Base-by-base conservation (phyloP, 1,284 basidiomycete genomes). In the Sutorius eximius region DNA sequence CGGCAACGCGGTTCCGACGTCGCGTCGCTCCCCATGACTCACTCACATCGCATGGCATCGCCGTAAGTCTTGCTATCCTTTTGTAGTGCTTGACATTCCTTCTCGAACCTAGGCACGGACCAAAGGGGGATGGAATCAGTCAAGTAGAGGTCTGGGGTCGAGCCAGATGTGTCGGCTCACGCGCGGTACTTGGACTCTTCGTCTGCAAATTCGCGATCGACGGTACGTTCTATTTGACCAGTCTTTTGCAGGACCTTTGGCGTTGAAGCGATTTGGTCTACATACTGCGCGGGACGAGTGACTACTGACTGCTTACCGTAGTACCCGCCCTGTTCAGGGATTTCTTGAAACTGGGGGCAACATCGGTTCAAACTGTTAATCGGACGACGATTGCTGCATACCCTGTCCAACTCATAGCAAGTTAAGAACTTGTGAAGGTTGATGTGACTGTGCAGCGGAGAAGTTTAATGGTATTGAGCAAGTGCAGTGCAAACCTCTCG, bases 1-100 rank as follows among this genome's bases (percentile, higher is more conserved):
- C 20, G 16, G 20, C 20, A 22, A 11, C 30, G 11, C 3, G 18
- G 9, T 41, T 13, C 13, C 10, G 51, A 13, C 8, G 16, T 29
- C 37, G 20, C 10, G 38, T 13, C 18, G 5, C 15, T 10, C 22
- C 6, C 2, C 3, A 7, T 38, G 24, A 24, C 2, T 34, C 24
- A 73, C 83, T 63, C 62, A 93, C 93, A 84, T 69, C 91, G 84
- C 85, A 99, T 95, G 5, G 95, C 87, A 73, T 99, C 97, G 62
- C 95, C 83, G 67, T 98, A 99, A 0, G 83, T 84, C 77, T 98
- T 99, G 65, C 91, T 91, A 64, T 98, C 94, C 73, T 98, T 98
- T 75, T 98, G 95, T 49, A 99, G 75, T 7, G 84, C 82, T 65
- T 88, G 87, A 49, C 89, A 89, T 79, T 97, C 95, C 78, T 96